Evolutionary conservation across 371 early-diverging fungal species (phyloP).

Genomic region (Saksenaea vasiformis): DNA sequence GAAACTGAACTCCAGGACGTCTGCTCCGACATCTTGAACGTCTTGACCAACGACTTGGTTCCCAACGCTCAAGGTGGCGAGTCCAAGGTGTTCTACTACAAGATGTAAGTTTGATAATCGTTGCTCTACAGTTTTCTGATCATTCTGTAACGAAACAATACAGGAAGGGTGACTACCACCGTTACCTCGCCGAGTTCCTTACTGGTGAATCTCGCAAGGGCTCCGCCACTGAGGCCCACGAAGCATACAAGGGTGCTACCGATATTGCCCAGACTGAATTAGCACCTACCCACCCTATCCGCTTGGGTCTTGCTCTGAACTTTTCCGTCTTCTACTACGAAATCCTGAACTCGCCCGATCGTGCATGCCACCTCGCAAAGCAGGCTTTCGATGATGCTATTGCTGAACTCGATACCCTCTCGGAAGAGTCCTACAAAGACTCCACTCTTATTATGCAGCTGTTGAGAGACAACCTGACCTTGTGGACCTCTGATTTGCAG

Average conservation of each 20-base stretch:
- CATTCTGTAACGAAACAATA: constrained; percentile 6
- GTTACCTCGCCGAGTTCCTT: constrained; percentile 99
- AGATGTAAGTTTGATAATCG: constrained; percentile 78
- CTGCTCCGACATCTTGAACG: constrained; percentile 94
- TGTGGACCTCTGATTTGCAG: constrained; percentile 99
- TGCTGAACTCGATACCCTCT: constrained; percentile 95
- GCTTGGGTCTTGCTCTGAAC: constrained; percentile 99
- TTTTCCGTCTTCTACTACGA: constrained; percentile 99
- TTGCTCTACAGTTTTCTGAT: neutral
- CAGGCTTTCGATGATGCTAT: constrained; percentile 99
- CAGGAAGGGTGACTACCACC: constrained; percentile 99
- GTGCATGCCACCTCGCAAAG: constrained; percentile 99
- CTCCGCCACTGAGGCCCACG: constrained; percentile 87
- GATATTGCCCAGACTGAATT: constrained; percentile 94
- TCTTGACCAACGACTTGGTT: constrained; percentile 91
- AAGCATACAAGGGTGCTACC: constrained; percentile 96
- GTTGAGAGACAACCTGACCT: constrained; percentile 98
- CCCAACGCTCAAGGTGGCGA: constrained; percentile 87
- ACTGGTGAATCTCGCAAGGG: constrained; percentile 86
- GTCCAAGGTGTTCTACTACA: constrained; percentile 98
- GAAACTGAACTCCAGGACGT: constrained; percentile 94
- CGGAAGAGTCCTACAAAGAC: constrained; percentile 99
- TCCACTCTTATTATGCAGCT: constrained; percentile 99
- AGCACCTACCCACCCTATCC: constrained; percentile 98
- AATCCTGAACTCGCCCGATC: constrained; percentile 98